Conservation (phyloP, 2,329 filamentous ascomycete genomes). For the Myriosclerotinia curreyana region DNA sequence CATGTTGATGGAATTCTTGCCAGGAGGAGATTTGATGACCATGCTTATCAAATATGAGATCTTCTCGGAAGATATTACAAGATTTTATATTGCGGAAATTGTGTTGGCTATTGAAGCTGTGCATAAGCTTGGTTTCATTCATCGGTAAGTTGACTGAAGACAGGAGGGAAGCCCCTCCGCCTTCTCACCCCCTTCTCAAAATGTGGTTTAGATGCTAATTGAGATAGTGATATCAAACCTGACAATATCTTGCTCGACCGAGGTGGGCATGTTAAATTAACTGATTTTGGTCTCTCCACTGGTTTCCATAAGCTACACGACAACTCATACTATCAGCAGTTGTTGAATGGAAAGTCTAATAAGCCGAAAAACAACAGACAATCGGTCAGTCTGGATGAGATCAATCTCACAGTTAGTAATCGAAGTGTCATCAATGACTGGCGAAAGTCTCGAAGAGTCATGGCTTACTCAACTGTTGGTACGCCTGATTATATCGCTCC, state of each 20-base stretch:
- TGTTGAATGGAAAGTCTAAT: conserved; percentile 74
- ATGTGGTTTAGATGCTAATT: conserved; percentile 18
- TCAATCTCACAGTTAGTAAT: conserved; percentile 97
- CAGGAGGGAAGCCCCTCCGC: neutral
- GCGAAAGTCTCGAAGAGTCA: conserved; percentile 89
- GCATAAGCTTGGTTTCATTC: conserved; percentile 96
- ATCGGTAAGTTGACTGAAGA: conserved; percentile 64
- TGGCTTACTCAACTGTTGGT: conserved; percentile 97
- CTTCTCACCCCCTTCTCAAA: neutral
- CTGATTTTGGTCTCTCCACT: conserved; percentile 95
- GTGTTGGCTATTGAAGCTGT: conserved; percentile 98
- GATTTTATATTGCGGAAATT: conserved; percentile 99
- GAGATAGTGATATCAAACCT: conserved; percentile 87
- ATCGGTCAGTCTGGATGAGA: conserved; percentile 95
- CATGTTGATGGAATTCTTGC: conserved; percentile 99
- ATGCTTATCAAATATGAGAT: conserved; percentile 99
- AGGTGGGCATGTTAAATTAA: conserved; percentile 95
- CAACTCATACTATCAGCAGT: conserved; percentile 96
- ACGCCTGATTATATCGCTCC: conserved; percentile 98
- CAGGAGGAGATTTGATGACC: conserved; percentile 97
- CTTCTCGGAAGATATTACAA: conserved; percentile 96
- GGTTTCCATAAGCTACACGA: conserved; percentile 98
- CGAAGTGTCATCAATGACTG: conserved; percentile 98
- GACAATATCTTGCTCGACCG: conserved; percentile 97
- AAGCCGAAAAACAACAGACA: conserved; percentile 74